A percentile compares a stretch with the other conserved stretches of the same genome.
Evolutionary conservation across 176 grass and related monocot species (phyloP).

Genomic region (Carex cristatella): DNA sequence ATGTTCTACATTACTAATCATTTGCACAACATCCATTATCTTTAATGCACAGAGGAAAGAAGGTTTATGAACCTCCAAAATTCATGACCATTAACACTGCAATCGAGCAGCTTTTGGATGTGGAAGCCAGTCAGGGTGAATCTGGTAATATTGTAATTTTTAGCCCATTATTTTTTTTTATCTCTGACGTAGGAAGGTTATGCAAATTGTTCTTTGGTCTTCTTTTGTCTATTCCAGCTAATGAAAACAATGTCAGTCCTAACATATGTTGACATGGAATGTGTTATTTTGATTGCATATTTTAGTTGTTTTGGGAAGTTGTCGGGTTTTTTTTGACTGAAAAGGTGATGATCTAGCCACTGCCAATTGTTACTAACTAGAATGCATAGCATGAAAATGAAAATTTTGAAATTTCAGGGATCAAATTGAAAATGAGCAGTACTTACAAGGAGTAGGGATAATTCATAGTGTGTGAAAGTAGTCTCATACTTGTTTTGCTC

Average conservation of each 20-base stretch:
- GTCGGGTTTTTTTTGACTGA: not conserved
- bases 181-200: not conserved
- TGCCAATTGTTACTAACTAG: not conserved
- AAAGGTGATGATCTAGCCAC: not conserved
- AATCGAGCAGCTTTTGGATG: constrained; percentile 88
- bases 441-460: not conserved
- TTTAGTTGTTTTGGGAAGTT: not conserved
- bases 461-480: not conserved
- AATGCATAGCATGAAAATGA: not conserved
- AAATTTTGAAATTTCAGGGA: not conserved
- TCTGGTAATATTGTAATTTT: constrained; percentile 41
- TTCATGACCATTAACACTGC: constrained; percentile 92
- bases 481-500: not conserved
- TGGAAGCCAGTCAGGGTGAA: constrained; percentile 41
- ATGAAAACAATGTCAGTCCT: not conserved
- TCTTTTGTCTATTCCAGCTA: not conserved
- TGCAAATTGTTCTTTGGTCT: not conserved
- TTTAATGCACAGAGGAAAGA: constrained; percentile 64
- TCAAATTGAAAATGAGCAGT: not conserved
- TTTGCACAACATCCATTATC: not conserved
- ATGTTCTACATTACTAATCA: not conserved
- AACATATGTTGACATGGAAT: not conserved
- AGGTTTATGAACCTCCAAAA: constrained; percentile 82
- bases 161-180: not conserved
- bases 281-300: not conserved